Base-by-base conservation (phyloP, 257 asterid genomes). In the Phtheirospermum japonicum region DNA sequence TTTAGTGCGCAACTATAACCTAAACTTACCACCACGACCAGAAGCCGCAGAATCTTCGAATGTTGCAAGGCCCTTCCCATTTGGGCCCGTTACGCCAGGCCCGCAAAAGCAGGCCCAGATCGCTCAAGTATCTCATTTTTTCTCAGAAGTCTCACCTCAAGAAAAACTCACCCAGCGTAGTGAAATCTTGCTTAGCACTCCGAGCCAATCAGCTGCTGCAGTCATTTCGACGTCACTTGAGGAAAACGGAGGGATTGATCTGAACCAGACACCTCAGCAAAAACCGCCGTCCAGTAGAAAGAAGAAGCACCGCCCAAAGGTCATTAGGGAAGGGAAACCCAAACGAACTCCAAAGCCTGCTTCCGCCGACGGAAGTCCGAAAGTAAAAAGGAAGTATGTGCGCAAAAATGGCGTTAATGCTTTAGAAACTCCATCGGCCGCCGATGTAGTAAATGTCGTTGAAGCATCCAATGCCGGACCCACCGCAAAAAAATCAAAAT, bases 231-330 rank as follows among this genome's bases (percentile, higher is more conserved):
- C 77, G 36, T 39, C 78, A 13, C 64, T 67, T 32, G 65, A 55
- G 64, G 86, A 74, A 68, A 72, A 61, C 65, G 81, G 58, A 59
- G 95, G 75, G 17, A 82, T 85, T 52, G 93, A 87, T 75, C 77
- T 79, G 45, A 87, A 82, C 83, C 76, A 76, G 76, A 85, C 97
- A 9, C 99, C 95, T 52, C 80, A 66, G 53, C 81, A 57, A 39
- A 89, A 75, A 69, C 40, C 88, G 36, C 94, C 28, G 1, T 23
- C 86, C 45, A 89, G 71, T 75, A 85, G 96, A 73, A 82, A 77
- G 63, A 92, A 92, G 61, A 93, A 93, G 75, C 94, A 85, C 77
- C 75, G 94, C 51, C 97, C 99, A 0, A 93, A 93, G 79, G 99
- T 93, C 40, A 77, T 89, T 4, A 76, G 69, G 30, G 97, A 89